Base-by-base conservation (phyloP, 1,284 basidiomycete genomes). In the Moesziomyces globuligerus region DNA sequence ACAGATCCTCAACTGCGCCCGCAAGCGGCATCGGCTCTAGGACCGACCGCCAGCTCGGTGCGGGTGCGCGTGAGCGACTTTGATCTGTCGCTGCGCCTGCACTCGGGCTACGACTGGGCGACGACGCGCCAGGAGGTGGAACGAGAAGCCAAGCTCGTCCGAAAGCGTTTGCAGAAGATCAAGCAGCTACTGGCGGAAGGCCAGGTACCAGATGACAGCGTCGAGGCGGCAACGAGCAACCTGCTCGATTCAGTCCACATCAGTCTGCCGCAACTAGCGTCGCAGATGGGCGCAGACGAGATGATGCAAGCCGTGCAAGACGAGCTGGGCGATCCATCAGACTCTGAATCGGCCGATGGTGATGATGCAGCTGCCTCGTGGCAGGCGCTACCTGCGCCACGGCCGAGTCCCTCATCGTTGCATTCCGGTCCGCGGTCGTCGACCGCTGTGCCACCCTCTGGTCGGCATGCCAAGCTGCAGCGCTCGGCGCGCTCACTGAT, bases 171-270 rank as follows among this genome's bases (percentile, higher is more conserved):
- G 39, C 90, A 92, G 45, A 93, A 91, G 83, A 96, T 98, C 76
- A 87, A 91, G 48, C 95, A 98, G 83, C 86, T 98, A 3, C 88
- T 98, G n/a, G 92, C 94, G 0, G 90, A 86, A 40, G 96, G 95
- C 3, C 95, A 98, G 80, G 87, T 87, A 4, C 90, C 93, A 26
- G 92, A 96, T 74, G 88, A 91, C 24, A 88, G 86, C 43, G 86
- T 90, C 20, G 93, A 94, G 74, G 88, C 90, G 43, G 90, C 90
- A 5, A 89, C 88, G 59, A 85, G 92, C 3, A 86, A 90, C 10
- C 86, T 98, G 7, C 95, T 94, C 85, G 95, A 96, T 79, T 97
- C 94, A 0, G 88, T 98, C 23, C 92, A 94, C 77, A 70, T 79
- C 24, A 58, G 72, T 15, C 40, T 72, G 28, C 72, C 75, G 0